These are phyloP conservation scores for Ogataea salicorniae DNA, from an alignment of 805 yeast genomes.

Conservation along the genomic window DNA sequence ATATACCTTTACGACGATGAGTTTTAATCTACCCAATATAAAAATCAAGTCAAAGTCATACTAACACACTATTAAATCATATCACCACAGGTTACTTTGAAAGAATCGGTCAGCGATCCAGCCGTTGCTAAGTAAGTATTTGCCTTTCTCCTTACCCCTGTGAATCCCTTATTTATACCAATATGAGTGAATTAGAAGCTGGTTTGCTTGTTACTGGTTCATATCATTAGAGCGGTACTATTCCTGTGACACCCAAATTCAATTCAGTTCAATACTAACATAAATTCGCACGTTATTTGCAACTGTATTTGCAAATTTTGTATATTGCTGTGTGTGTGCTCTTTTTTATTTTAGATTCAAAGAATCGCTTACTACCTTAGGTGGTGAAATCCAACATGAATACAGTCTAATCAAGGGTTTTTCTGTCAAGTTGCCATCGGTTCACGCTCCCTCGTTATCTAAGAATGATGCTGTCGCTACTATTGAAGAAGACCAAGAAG, in stretches of 20 bases:
- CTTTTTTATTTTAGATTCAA: constrained; percentile 40
- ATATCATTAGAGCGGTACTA: too few relatives aligned
- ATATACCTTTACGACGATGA: background rate
- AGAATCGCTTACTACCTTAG: constrained; percentile 42
- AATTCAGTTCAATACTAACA: background rate
- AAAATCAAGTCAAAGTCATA: background rate
- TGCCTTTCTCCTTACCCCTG: background rate
- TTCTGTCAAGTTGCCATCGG: constrained; percentile 50
- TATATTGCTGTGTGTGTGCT: background rate
- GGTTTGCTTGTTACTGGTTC: too few relatives aligned
- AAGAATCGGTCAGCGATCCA: constrained; percentile 32
- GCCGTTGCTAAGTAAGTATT: constrained; percentile 25
- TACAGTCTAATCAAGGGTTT: constrained; percentile 64
- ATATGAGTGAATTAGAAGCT: too few relatives aligned
- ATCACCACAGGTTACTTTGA: constrained; percentile 31
- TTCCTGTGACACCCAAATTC: too few relatives aligned
- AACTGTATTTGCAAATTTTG: background rate
- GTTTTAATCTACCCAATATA: background rate
- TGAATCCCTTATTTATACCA: too few relatives aligned
- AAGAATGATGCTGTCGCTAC: constrained; percentile 47
- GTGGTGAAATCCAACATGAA: constrained; percentile 59
- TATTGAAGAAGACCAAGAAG: constrained; percentile 67
- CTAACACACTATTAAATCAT: background rate
- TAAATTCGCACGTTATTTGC: background rate
- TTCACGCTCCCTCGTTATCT: constrained; percentile 43